Evolutionary conservation across 176 grass and related monocot species (phyloP), one percentile per base, ranked within the genome.

Genomic region (Chrysopogon serrulatus): DNA sequence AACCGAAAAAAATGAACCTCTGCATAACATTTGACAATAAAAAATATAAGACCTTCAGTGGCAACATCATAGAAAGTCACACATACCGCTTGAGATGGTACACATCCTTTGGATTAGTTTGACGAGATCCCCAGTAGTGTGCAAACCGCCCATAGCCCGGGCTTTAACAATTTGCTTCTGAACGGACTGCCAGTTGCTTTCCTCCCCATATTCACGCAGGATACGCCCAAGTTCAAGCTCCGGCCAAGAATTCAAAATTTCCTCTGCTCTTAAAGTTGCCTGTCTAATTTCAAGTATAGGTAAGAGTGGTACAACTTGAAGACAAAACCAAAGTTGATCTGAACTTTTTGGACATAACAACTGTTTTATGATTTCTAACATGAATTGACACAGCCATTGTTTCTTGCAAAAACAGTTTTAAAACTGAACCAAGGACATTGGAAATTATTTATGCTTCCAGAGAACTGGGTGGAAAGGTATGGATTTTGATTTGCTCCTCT

Each of bases 191-290:
- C 96, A 98, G 67, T 98, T 98, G 77, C 85, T 92, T 90, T 98
- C 96, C 69, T 95, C 96, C 66, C 96, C 89, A 78, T 92, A 98
- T 60, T 98, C 96, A 90, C 89, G 85, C 41, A 95, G 66, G 82
- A 95, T 87, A 72, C 74, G 91, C n/a, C 91, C 91, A 79, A 98
- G 76, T 89, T 98, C 96, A 83, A 78, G 65, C 66, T 95, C 96
- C 31, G 91, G 91, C 93, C 93, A 98, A 70, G 87, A 88, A 88
- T 96, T 95, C 85, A 98, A 88, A 78, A 96, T 94, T 80, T 98
- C 93, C 62, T 92, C 93, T 49, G 96, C 93, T 80, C 61, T 95
- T 86, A 98, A 90, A 92, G 83, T 88, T 61, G 86, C 91, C 87
- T 94, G 83, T 79, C 74, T 78, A 91, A 82, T 78, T 57, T 82